Percentiles rank a stretch among this genome's conserved stretches.
Evolutionary conservation across 305 asterid species (phyloP).

Genomic region (Caryopteris hybrid): DNA sequence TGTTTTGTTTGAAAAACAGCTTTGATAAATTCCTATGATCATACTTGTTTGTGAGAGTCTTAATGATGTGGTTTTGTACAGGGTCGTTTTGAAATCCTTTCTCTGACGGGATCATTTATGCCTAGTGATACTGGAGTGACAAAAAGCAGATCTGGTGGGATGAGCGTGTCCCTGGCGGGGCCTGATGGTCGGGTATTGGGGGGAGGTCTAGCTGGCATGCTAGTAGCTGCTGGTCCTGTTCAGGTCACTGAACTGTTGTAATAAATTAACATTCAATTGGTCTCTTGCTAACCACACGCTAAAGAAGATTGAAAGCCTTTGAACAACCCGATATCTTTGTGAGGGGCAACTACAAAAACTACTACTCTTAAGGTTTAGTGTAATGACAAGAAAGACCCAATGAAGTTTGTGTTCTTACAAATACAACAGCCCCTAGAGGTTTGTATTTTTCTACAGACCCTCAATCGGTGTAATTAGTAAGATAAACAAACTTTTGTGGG

Average conservation of each 20-base stretch:
- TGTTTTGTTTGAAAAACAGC: background rate
- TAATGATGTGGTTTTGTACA: conserved; percentile 25
- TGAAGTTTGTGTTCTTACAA: too few species aligned
- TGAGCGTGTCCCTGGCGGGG: conserved; percentile 86
- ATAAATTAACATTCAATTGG: background rate
- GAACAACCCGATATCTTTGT: background rate
- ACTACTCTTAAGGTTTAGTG: too few species aligned
- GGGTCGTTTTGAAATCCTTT: conserved; percentile 87
- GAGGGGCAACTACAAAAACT: too few species aligned
- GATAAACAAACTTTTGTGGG: too few species aligned
- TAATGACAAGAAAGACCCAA: too few species aligned
- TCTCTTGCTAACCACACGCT: background rate
- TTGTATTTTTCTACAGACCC: too few species aligned
- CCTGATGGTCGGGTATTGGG: conserved; percentile 96
- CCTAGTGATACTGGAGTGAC: conserved; percentile 76
- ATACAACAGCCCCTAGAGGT: too few species aligned
- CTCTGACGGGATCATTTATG: conserved; percentile 77
- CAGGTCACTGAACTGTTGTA: conserved; percentile 49
- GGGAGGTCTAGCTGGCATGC: conserved; percentile 93
- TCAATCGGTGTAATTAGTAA: too few species aligned
- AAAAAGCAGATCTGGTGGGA: conserved; percentile 86
- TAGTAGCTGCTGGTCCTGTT: conserved; percentile 79
- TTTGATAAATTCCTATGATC: background rate
- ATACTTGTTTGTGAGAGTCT: background rate
- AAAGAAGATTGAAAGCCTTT: background rate